phyloP scores from a whole-genome alignment of 441 rosid genomes.

The Aleurites moluccanus region DNA sequence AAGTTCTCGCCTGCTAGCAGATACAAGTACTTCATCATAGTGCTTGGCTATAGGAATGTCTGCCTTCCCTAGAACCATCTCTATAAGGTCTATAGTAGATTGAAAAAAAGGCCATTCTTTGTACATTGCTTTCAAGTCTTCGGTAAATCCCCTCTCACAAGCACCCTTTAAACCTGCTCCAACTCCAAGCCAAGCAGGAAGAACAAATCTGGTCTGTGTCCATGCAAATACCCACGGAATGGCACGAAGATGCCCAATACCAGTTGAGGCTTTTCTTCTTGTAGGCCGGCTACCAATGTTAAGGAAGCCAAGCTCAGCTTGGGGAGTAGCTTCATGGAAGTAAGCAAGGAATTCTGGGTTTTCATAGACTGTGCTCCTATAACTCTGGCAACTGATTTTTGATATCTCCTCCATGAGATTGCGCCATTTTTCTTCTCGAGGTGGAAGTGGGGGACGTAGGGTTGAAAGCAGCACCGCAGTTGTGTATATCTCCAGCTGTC shows the following conservation, averaged over 20 bases:
- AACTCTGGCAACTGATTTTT: constrained; percentile 71
- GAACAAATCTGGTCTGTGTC: constrained; percentile 95
- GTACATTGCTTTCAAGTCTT: constrained; percentile 83
- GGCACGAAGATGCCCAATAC: constrained; percentile 90
- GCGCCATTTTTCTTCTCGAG: constrained; percentile 91
- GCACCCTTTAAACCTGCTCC: constrained; percentile 85
- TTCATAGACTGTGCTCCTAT: constrained; percentile 79
- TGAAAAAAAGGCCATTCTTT: constrained; percentile 96
- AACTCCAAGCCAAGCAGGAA: constrained; percentile 98
- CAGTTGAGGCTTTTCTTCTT: constrained; percentile 76
- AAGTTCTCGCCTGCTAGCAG: constrained; percentile 62
- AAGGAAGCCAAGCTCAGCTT: constrained; percentile 93
- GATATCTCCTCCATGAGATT: constrained; percentile 94
- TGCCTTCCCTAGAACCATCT: constrained; percentile 91
- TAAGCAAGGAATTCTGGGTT: constrained; percentile 85
- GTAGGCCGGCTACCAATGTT: constrained; percentile 94
- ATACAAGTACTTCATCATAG: constrained; percentile 84
- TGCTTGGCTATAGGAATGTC: constrained; percentile 89
- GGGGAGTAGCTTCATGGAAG: constrained; percentile 96
- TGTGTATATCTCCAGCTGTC: constrained; percentile 94
- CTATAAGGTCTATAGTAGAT: constrained; percentile 86
- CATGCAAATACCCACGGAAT: constrained; percentile 96
- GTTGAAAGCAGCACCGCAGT: constrained; percentile 95
- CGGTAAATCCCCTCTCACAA: constrained; percentile 75
- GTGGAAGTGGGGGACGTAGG: constrained; percentile 74